A percentile compares a stretch with the other conserved stretches of the same genome.
Conservation (phyloP, 1,139 yeast genomes). For the Zygosaccharomyces sapae region DNA sequence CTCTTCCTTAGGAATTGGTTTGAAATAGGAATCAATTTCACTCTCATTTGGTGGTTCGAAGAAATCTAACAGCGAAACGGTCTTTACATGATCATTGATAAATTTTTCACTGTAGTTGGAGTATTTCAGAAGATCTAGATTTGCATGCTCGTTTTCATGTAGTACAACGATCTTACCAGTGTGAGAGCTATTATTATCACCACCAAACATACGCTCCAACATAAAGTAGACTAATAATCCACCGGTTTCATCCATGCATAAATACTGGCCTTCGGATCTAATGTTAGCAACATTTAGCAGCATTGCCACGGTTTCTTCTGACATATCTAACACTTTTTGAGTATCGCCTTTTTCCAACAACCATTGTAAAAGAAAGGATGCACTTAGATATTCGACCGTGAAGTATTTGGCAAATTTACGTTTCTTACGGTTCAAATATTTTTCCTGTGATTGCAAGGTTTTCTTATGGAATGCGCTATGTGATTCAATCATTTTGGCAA, state of each 20-base stretch:
- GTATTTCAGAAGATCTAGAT: conserved; percentile 63
- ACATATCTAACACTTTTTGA: conserved; percentile 69
- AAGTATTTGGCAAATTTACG: conserved; percentile 85
- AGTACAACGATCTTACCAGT: conserved; percentile 66
- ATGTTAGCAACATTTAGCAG: conserved; percentile 74
- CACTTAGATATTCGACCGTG: conserved; percentile 73
- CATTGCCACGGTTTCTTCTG: conserved; percentile 77
- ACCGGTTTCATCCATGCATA: conserved; percentile 87
- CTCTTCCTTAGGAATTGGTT: conserved; percentile 49
- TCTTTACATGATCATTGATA: conserved; percentile 54
- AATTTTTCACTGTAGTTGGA: conserved; percentile 57
- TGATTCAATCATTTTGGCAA: conserved; percentile 73
- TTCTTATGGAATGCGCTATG: conserved; percentile 87
- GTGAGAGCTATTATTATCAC: conserved; percentile 25
- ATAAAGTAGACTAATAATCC: conserved; percentile 79
- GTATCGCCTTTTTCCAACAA: conserved; percentile 71
- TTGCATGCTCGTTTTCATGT: conserved; percentile 93
- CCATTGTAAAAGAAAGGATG: conserved; percentile 69
- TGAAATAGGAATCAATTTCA: conserved; percentile 46
- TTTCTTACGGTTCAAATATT: conserved; percentile 85
- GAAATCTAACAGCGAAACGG: conserved; percentile 75
- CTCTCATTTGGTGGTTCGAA: conserved; percentile 61
- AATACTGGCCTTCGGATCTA: conserved; percentile 82
- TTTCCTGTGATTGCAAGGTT: conserved; percentile 85
- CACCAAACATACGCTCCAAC: conserved; percentile 84